Evolutionary conservation across 139 green algal species (phyloP), one percentile per base, ranked within the genome.

Genomic region (Asterochloris erici): DNA sequence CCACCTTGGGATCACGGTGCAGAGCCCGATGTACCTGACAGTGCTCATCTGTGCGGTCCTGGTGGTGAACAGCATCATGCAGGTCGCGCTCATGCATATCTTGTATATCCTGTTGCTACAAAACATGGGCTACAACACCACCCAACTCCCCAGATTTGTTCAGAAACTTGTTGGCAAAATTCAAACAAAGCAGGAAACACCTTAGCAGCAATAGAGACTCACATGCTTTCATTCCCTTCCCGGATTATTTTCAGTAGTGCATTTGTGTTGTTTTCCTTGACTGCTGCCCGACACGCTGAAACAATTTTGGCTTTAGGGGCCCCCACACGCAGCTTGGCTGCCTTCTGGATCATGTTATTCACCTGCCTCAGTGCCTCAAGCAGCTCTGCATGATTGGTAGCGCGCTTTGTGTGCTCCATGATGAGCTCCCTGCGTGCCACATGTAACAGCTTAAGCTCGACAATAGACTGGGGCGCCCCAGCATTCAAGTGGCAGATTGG

Each of bases 291-390:
- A 84, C 91, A 95, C 11, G 87, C 88, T 0, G 82, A 79, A 19
- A 95, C 90, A 19, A 96, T 85, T 14, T 69, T 64, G 10, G 82
- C 87, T 75, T 91, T 91, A 54, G 86, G 60, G 4, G 19, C 68
- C 17, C 68, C 78, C 60, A 92, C 87, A 16, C 93, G 85, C 83
- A 96, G 82, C 38, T 81, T 81, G 14, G 90, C 86, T 26, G 91
- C 90, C 10, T 82, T 83, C 87, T 95, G 93, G 47, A 96, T 96
- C 88, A 94, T 94, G 27, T 85, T 81, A 86, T 96, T 95, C 19
- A 95, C 87, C 84, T 91, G 87, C 60, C 89, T 90, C 66, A 95
- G 86, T 12, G 86, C 82, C 9, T 87, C 74, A 14, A 95, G 85
- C 63, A 95, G 90, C 82, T 90, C 87, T 2, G 71, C 61, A 68